A percentile compares a stretch with the other conserved stretches of the same genome.
Evolutionary conservation across 305 asterid species (phyloP).

Genomic region (Andrographis paniculata): DNA sequence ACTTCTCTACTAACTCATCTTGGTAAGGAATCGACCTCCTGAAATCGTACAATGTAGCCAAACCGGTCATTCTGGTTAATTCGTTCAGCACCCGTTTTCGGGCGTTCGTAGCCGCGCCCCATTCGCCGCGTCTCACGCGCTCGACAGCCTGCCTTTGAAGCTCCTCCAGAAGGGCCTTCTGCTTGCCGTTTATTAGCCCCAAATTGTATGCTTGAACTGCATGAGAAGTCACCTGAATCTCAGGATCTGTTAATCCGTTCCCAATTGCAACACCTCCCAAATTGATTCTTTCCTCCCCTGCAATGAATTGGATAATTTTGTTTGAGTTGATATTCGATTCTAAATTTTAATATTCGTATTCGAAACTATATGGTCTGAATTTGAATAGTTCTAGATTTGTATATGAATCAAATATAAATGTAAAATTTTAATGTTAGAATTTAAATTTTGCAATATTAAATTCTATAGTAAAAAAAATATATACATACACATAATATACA

Average conservation of each 20-base stretch:
- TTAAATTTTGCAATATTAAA: too few species aligned
- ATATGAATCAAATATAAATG: too few species aligned
- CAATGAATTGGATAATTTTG: too few species aligned
- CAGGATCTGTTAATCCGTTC: constrained; percentile 44
- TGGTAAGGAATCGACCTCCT: constrained; percentile 58
- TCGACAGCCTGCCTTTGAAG: constrained; percentile 45
- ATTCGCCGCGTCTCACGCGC: constrained; percentile 26
- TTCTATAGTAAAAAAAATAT: too few species aligned
- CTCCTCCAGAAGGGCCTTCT: constrained; percentile 39
- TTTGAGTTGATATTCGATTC: too few species aligned
- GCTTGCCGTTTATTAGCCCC: constrained; percentile 42
- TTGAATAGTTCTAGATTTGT: too few species aligned
- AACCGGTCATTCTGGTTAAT: constrained; percentile 58
- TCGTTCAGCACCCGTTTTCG: constrained; percentile 34
- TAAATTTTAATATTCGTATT: too few species aligned
- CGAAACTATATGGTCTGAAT: too few species aligned
- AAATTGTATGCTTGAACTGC: constrained; percentile 33
- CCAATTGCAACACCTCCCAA: constrained; percentile 54
- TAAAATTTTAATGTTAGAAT: too few species aligned
- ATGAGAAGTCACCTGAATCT: constrained; percentile 36
- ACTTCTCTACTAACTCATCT: constrained; percentile 36
- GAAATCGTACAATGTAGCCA: constrained; percentile 68
- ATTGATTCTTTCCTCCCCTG: constrained; percentile 22
- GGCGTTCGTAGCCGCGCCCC: constrained; percentile 60
- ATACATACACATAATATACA: too few species aligned